Percentiles rank a stretch among this genome's conserved stretches.
phyloP scores from a whole-genome alignment of 306 rosid species.

The Castanopsis chinensis region DNA sequence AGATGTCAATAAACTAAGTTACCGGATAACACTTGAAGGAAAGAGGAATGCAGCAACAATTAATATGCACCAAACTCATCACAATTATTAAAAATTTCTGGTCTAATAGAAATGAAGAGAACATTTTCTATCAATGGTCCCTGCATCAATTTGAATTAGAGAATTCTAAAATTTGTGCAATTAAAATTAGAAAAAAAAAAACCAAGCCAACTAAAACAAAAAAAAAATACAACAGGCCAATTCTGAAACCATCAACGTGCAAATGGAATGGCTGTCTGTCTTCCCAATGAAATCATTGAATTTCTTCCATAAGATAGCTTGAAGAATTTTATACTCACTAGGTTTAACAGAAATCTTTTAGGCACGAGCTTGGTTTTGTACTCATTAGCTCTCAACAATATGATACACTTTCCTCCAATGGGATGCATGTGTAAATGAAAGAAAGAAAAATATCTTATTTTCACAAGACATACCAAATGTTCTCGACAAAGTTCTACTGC shows the following conservation, averaged over 20 bases:
- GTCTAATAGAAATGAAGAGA: neutral
- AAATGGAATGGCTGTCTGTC: neutral
- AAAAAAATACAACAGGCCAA: neutral
- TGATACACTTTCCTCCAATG: neutral
- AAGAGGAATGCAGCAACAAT: neutral
- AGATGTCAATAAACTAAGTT: neutral
- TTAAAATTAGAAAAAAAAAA: neutral
- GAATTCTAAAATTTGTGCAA: neutral
- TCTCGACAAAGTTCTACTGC: constrained; percentile 90
- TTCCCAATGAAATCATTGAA: neutral
- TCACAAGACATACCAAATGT: constrained; percentile 64
- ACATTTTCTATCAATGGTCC: neutral
- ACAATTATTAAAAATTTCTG: neutral
- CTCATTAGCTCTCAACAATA: neutral
- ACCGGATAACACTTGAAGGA: neutral
- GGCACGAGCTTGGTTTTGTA: neutral
- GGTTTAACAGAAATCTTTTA: neutral
- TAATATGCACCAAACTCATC: neutral
- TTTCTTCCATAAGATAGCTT: neutral
- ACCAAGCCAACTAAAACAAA: neutral
- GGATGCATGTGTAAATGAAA: neutral
- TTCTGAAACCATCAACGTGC: neutral
- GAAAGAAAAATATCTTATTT: neutral
- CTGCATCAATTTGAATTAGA: neutral
- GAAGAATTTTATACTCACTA: neutral